Evolutionary conservation across 768 basidiomycete species (phyloP).

Genomic region (Termitomyces sp.): DNA sequence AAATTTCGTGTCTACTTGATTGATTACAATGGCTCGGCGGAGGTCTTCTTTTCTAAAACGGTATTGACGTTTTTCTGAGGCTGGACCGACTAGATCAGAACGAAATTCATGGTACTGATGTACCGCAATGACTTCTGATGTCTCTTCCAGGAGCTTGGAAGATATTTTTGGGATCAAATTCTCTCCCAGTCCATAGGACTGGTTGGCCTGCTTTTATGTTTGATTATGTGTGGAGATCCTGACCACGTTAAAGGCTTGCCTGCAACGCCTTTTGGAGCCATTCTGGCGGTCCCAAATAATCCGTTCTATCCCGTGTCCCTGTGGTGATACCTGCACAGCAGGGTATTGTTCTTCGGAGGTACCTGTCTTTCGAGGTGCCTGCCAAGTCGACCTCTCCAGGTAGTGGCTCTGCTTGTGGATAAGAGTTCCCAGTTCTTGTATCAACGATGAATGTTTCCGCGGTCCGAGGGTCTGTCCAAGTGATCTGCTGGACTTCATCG

Average conservation of each 20-base stretch:
- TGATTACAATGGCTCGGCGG: constrained; percentile 51
- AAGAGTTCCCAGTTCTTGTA: constrained; percentile 64
- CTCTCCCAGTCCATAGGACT: constrained; percentile 45
- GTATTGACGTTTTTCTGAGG: constrained; percentile 18
- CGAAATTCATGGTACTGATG: background rate
- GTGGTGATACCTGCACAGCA: constrained; percentile 16
- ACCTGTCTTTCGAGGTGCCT: constrained; percentile 5
- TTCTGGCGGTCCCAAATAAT: constrained; percentile 30
- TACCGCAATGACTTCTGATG: background rate
- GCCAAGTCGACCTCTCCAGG: background rate
- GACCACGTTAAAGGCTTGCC: constrained; percentile 26
- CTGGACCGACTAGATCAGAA: background rate
- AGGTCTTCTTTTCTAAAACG: constrained; percentile 53
- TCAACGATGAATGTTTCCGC: constrained; percentile 57
- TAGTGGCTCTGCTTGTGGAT: constrained; percentile 23
- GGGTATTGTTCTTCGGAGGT: constrained; percentile 21
- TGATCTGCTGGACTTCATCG: constrained; percentile 26
- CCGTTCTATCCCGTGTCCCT: background rate
- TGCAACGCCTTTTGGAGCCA: constrained; percentile 63
- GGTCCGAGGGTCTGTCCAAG: constrained; percentile 63
- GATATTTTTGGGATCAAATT: constrained; percentile 35
- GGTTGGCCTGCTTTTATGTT: constrained; percentile 39
- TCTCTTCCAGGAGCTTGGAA: background rate
- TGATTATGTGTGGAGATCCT: background rate
- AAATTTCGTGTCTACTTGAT: constrained; percentile 90